Percentiles rank a stretch among this genome's conserved stretches.
phyloP scores from a whole-genome alignment of 257 asterid genomes.

The Gentiana macrophylla region DNA sequence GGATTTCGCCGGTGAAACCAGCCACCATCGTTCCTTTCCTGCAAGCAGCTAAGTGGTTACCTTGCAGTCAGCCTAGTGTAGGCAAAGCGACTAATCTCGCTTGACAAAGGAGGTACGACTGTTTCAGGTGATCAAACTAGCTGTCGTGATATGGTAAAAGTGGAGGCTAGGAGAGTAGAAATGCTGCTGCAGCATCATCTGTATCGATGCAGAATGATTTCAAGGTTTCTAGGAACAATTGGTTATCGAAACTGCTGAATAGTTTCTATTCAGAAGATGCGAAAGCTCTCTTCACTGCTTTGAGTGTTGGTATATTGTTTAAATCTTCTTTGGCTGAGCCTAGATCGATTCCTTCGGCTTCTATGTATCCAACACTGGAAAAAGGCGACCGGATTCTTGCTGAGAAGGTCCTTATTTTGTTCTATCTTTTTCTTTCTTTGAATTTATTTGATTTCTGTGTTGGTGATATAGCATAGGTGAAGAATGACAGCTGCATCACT shows the following conservation, averaged over 20 bases:
- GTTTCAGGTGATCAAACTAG: constrained; percentile 8
- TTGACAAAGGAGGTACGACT: constrained; percentile 51
- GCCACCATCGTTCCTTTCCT: constrained; percentile 36
- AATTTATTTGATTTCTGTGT: no score
- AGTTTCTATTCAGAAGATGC: constrained; percentile 60
- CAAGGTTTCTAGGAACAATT: constrained; percentile 17
- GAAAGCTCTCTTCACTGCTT: constrained; percentile 76
- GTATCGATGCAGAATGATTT: constrained; percentile 31
- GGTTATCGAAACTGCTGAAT: constrained; percentile 53
- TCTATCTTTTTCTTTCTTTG: no score
- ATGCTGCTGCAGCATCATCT: constrained; percentile 14
- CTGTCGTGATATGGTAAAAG: not conserved
- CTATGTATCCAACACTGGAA: constrained; percentile 86
- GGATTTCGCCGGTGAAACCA: constrained; percentile 55
- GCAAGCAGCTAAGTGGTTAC: constrained; percentile 62
- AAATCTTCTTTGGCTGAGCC: constrained; percentile 87
- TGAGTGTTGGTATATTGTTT: constrained; percentile 58
- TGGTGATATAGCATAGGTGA: no score
- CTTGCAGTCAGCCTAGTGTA: constrained; percentile 40
- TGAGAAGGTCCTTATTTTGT: constrained; percentile 53
- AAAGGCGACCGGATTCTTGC: constrained; percentile 77
- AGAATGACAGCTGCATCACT: no score
- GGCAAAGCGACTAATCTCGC: constrained; percentile 20
- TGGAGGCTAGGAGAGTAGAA: constrained; percentile 7
- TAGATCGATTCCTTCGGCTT: constrained; percentile 82